A percentile compares a stretch with the other conserved stretches of the same genome.
Conservation (phyloP, 495 filamentous ascomycete species). For the Hypoxylon lenormandii region DNA sequence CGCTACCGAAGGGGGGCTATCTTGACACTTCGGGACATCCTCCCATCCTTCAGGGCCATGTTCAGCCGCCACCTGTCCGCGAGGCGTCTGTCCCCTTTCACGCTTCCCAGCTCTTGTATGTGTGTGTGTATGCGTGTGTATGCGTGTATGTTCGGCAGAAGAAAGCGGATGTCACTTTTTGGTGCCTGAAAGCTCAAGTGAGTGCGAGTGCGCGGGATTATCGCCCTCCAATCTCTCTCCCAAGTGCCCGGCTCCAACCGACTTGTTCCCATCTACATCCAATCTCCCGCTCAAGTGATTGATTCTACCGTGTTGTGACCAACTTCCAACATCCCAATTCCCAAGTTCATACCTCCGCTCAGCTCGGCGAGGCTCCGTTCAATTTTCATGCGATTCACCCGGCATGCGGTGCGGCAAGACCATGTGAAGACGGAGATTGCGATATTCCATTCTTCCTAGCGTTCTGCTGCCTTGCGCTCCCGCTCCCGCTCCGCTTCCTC, state of each 20-base stretch:
- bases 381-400: constrained; percentile 21
- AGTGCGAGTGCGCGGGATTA: constrained; percentile 29
- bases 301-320: not conserved
- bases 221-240: constrained; percentile 6
- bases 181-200: constrained; percentile 39
- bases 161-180: not conserved
- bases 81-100: constrained; percentile 33
- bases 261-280: constrained; percentile 20
- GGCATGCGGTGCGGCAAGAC: constrained; percentile 33
- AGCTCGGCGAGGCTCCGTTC: constrained; percentile 5
- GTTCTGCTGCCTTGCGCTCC: constrained; percentile 14
- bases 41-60: constrained; percentile 38
- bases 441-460: constrained; percentile 29
- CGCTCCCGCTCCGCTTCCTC: not conserved
- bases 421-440: constrained; percentile 37
- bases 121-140: no score
- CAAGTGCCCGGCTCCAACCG: constrained; percentile 9
- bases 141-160: constrained; percentile 20
- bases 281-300: constrained; percentile 42
- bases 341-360: constrained; percentile 7
- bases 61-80: constrained; percentile 36
- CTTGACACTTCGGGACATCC: constrained; percentile 41
- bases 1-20: constrained; percentile 46
- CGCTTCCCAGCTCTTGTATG: constrained; percentile 1
- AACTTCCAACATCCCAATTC: not conserved